phyloP scores from a whole-genome alignment of 139 green algal genomes.

The Volvox africanus region DNA sequence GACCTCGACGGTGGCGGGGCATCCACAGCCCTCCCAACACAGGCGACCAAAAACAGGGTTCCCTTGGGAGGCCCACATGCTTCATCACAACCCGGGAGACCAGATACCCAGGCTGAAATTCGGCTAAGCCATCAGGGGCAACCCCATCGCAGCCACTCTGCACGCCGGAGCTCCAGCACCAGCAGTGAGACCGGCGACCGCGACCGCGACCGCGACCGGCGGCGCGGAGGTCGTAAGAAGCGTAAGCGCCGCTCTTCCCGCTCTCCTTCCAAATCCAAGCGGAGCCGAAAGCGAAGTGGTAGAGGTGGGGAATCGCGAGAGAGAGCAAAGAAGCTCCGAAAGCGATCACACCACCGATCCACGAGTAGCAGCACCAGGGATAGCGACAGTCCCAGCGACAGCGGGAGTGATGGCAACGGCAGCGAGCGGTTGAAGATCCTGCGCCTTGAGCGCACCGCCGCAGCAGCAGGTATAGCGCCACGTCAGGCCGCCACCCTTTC shows the following conservation, averaged over 20 bases:
- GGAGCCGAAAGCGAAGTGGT: not conserved
- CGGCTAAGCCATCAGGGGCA: not conserved
- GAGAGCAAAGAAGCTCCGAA: not conserved
- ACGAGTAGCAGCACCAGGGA: conserved; percentile 12
- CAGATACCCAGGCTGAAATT: not conserved
- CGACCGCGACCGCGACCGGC: not conserved
- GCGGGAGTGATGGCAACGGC: not conserved
- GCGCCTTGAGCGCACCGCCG: conserved; percentile 32
- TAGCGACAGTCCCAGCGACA: not conserved
- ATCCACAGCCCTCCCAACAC: not conserved
- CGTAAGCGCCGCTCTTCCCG: conserved; percentile 19
- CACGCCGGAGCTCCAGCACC: not conserved
- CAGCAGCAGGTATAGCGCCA: conserved; percentile 23
- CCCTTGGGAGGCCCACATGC: no score
- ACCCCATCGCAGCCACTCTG: not conserved
- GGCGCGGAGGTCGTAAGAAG: not conserved
- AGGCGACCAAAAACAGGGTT: no score
- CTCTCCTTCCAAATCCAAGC: conserved; percentile 5
- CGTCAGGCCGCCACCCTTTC: not conserved
- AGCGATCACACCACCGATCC: not conserved
- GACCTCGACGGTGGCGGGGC: not conserved
- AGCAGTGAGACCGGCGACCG: not conserved
- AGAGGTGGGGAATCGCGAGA: not conserved
- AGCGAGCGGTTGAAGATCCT: conserved; percentile 48
- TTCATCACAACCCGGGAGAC: not conserved